Evolutionary conservation across 2,329 filamentous ascomycete genomes (phyloP).

Genomic region (Ophiocordyceps robertsii): DNA sequence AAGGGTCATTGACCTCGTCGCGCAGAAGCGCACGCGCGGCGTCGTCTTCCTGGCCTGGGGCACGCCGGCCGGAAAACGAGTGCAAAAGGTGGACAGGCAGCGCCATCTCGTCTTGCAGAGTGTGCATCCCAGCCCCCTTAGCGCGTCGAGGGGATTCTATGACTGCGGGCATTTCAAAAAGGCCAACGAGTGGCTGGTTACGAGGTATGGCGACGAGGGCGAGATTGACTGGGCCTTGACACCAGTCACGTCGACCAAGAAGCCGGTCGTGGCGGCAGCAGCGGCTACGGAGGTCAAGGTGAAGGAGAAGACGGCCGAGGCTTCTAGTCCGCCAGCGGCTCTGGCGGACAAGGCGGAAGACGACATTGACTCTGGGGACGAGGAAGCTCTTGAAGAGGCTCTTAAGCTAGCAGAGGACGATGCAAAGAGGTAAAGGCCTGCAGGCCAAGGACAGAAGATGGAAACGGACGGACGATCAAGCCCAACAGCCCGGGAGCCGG

Average conservation of each 20-base stretch:
- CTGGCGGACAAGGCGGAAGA: slow-evolving; percentile 9
- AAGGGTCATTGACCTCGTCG: slow-evolving; percentile 77
- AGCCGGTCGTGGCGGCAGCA: slow-evolving; percentile 8
- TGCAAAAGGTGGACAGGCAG: slow-evolving; percentile 55
- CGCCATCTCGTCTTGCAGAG: slow-evolving; percentile 74
- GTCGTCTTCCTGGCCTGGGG: slow-evolving; percentile 97
- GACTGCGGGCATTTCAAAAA: slow-evolving; percentile 70
- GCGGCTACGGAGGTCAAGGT: slow-evolving; percentile 8
- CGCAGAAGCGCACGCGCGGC: slow-evolving; percentile 59
- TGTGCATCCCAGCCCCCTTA: slow-evolving; percentile 89
- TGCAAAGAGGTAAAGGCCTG: slow-evolving; percentile 7
- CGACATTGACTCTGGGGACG: slow-evolving; percentile 21
- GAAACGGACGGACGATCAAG: too few relatives aligned
- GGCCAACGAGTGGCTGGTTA: slow-evolving; percentile 72
- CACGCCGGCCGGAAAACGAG: slow-evolving; percentile 66
- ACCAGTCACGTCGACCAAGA: slow-evolving; percentile 21
- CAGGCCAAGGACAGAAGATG: too few relatives aligned
- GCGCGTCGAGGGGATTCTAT: slow-evolving; percentile 70
- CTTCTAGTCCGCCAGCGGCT: not conserved
- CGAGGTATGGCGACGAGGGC: slow-evolving; percentile 65
- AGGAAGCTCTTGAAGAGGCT: slow-evolving; percentile 22
- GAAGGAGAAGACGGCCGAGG: slow-evolving; percentile 4
- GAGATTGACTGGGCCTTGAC: slow-evolving; percentile 72
- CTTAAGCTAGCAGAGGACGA: slow-evolving; percentile 17
- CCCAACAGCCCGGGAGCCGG: too few relatives aligned